Evolutionary conservation across 2,329 filamentous ascomycete species (phyloP), one percentile per base, ranked within the genome.

Genomic region (Aspergillus pseudonomiae): DNA sequence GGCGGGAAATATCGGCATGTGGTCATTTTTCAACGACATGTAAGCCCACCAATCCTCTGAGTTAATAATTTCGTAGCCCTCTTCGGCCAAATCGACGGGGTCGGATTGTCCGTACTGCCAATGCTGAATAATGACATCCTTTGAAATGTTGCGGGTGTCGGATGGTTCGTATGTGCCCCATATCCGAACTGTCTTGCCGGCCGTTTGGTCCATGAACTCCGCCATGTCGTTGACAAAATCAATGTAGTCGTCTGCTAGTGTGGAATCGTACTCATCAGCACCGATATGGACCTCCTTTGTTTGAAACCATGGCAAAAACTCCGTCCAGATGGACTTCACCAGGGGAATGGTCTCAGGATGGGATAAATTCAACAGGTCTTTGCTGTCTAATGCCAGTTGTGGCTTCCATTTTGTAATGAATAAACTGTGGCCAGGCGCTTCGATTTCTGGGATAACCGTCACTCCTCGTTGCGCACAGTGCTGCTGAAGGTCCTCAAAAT

Each of bases 401-500:
- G 85, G 85, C 64, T 83, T 85, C 86, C 86, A 88, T 67, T 88
- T 85, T 0, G 83, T 83, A 28, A 88, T 81, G 6, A 82, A 81
- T 1, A 88, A 74, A 1, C 83, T 81, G 64, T 89, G 86, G 0
- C 86, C 86, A 0, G 86, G 86, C 0, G 85, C 80, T 70, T 89
- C 86, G 28, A 88, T 86, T 70, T 88, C 86, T 0, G 86, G 86
- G 4, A 88, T 78, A 1, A 89, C 75, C 0, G 86, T 87, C 1
- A 89, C 82, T 4, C 86, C 86, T 5, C 85, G 79, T 0, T 79
- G 74, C 0, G 82, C 85, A 65, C 86, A 88, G 46, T 79, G 76
- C 0, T 72, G 68, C 67, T 88, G 85, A 7, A 89, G 80, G 1
- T 80, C 74, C 24, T 85, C 83, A 64, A 86, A 87, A 6, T 85